Conservation (phyloP, 495 filamentous ascomycete genomes). For the Daldinia vernicosa region DNA sequence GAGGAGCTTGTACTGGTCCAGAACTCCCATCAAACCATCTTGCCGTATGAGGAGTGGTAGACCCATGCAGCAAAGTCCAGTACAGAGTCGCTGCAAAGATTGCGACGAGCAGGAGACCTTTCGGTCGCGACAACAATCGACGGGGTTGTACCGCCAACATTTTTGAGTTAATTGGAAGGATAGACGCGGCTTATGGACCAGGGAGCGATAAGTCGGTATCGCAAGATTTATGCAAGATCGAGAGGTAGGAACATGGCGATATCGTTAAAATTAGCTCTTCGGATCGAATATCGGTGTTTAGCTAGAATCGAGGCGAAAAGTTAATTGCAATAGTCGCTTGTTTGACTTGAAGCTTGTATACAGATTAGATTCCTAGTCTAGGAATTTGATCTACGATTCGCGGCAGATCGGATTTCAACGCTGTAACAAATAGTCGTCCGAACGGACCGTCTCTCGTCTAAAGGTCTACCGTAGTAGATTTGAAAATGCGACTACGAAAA, state of each 20-base stretch:
- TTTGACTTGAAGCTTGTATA: slow-evolving; percentile 11
- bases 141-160: slow-evolving; percentile 53
- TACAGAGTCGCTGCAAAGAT: slow-evolving; percentile 45
- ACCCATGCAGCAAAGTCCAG: slow-evolving; percentile 43
- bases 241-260: slow-evolving; percentile 30
- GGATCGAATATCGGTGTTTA: slow-evolving; percentile 5
- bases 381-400: slow-evolving; percentile 32
- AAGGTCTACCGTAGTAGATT: slow-evolving; percentile 1
- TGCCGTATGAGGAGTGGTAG: slow-evolving; percentile 20
- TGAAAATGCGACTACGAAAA: neutral
- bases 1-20: slow-evolving; percentile 20
- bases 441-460: neutral
- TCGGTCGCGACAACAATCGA: slow-evolving; percentile 63
- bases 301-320: neutral
- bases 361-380: slow-evolving; percentile 18
- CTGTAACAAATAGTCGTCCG: neutral
- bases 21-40: slow-evolving; percentile 25
- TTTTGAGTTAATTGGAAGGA: slow-evolving; percentile 13
- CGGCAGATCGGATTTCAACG: neutral
- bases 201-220: slow-evolving; percentile 28
- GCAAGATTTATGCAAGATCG: slow-evolving; percentile 20
- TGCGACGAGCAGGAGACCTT: slow-evolving; percentile 42
- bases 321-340: slow-evolving; percentile 1
- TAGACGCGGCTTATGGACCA: slow-evolving; percentile 9
- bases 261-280: slow-evolving; percentile 1